Evolutionary conservation across 2,329 filamentous ascomycete genomes (phyloP), one percentile per base, ranked within the genome.

Genomic region (Pseudogymnoascus sp.): DNA sequence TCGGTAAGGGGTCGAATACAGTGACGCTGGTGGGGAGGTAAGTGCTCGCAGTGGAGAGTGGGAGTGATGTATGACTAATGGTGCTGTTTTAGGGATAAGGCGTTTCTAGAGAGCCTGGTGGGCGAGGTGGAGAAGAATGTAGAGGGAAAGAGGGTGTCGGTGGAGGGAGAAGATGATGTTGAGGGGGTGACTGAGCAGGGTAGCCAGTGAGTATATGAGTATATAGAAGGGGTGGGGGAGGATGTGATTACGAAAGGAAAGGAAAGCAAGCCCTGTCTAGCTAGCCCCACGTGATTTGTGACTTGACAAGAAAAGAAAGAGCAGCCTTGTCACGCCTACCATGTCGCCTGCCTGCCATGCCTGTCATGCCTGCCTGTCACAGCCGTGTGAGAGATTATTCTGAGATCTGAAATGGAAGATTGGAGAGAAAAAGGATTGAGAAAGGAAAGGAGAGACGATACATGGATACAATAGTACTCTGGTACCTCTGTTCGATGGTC

Each of bases 1-100:
- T 92, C 92, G 91, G 89, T 4, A 93, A 91, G 80, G 85, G 85
- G 70, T 82, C 82, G 66, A 97, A 97, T 75, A 94, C 92, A 0
- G 91, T 97, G 59, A 97, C 93, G 10, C 79, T 99, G 62, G 92
- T 97, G 18, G 84, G 85, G 68, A 79, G 76, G 80, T 83, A 71
- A 69, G 76, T 72, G 25, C 6, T 37, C n/a, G 10, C 11, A 63
- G 38, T 16, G 21, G 38, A 8, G n/a, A n/a, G 21, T 18, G 31
- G 35, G 28, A 31, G 28, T 35, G 8, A 16, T 60, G 23, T n/a
- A 16, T 23, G 56, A 50, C 67, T 64, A 60, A 65, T 53, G 53
- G 44, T 28, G 14, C 14, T 23, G 11, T 38, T 47, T 5, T 14
- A 86, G 85, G 67, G 89, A 97, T 72, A 79, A 82, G 68, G 86